These are phyloP conservation scores for Stephanodiscus minutulus DNA, from an alignment of 108 stramenopile species.

Conservation along the genomic window DNA sequence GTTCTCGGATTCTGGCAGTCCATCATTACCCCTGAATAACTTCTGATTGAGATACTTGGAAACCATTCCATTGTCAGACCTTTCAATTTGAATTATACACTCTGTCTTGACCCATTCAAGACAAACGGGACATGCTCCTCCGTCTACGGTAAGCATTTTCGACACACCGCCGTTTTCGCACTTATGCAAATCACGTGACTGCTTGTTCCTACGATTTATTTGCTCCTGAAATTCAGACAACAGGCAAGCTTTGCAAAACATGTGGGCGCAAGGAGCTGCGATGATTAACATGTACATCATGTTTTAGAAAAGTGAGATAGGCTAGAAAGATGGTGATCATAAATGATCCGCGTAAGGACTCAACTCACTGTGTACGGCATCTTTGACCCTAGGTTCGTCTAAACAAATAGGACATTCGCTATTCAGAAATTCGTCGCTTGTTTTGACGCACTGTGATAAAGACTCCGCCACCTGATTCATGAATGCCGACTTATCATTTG, in stretches of 20 bases:
- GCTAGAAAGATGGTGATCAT: background rate
- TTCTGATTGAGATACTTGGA: conserved; percentile 36
- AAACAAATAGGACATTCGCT: conserved; percentile 86
- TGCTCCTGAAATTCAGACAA: conserved; percentile 46
- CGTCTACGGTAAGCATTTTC: conserved; percentile 1
- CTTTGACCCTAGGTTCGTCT: conserved; percentile 61
- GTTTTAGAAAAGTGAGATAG: background rate
- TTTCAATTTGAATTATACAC: conserved; percentile 58
- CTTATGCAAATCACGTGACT: background rate
- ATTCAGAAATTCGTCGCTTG: conserved; percentile 52
- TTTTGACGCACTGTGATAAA: conserved; percentile 58
- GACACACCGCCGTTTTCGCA: background rate
- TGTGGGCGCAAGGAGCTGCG: conserved; percentile 78
- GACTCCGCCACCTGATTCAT: conserved; percentile 53
- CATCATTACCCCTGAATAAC: background rate
- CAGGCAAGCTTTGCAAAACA: conserved; percentile 73
- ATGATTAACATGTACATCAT: background rate
- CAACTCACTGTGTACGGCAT: conserved; percentile 58
- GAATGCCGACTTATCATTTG: conserved; percentile 34
- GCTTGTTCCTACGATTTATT: conserved; percentile 30
- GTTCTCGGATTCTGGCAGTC: conserved; percentile 5
- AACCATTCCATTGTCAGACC: conserved; percentile 54
- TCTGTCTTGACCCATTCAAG: conserved; percentile 51
- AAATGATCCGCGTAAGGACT: background rate
- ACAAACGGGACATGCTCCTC: conserved; percentile 73